Conservation (phyloP, 2,329 filamentous ascomycete species). For the Diaporthe sp. region DNA sequence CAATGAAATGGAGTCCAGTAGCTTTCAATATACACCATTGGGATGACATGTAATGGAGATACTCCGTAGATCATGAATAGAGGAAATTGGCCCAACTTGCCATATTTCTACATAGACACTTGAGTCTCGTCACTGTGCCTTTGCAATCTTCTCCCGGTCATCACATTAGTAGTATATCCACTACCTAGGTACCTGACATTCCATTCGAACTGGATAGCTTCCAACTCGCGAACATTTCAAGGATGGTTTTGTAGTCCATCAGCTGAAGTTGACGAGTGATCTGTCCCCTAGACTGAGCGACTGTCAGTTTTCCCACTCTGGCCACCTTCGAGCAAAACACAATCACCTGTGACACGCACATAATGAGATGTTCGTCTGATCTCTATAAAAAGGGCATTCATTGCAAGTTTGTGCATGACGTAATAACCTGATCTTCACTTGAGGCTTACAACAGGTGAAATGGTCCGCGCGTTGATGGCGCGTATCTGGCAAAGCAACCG, state of each 20-base stretch:
- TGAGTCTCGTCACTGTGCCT: not conserved
- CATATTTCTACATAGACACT: not conserved
- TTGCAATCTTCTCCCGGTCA: not conserved
- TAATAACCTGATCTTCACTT: not conserved
- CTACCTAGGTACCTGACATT: accelerated
- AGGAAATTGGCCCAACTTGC: not conserved
- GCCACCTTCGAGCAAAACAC: not conserved
- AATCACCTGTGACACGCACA: not conserved
- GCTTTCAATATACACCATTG: no score
- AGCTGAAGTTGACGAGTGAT: not conserved
- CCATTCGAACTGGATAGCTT: not conserved
- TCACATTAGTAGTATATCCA: not conserved
- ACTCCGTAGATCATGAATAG: not conserved
- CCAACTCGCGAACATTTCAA: not conserved
- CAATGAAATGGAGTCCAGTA: no score
- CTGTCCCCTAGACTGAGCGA: no score
- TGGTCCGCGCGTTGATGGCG: not conserved
- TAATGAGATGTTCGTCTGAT: not conserved
- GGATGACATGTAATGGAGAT: no score
- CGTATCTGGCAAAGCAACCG: not conserved
- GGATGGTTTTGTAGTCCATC: no score
- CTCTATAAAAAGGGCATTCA: not conserved
- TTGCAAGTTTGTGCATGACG: not conserved
- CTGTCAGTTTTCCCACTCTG: not conserved
- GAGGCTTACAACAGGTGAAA: not conserved